Conservation (phyloP, 2,329 filamentous ascomycete species). For the Fusarium anthophilum region DNA sequence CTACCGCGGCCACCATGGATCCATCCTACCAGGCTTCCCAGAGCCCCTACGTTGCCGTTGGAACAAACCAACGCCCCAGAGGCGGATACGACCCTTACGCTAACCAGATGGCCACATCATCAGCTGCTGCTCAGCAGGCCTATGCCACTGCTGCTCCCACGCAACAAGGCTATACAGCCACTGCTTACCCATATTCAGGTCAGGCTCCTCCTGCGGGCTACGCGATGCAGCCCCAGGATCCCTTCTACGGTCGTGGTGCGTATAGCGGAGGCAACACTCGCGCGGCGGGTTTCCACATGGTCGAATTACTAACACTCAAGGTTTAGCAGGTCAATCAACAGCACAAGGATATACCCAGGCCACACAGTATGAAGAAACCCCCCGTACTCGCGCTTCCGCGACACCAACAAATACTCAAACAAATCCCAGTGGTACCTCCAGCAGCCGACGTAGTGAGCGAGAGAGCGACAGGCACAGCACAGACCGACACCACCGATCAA, state of each 20-base stretch:
- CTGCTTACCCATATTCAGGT: conserved; percentile 48
- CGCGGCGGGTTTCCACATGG: conserved; percentile 17
- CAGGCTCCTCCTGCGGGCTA: conserved; percentile 51
- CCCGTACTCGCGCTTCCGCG: conserved; percentile 50
- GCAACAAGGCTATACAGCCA: conserved; percentile 46
- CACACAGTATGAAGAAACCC: conserved; percentile 62
- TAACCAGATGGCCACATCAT: conserved; percentile 44
- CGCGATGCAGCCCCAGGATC: conserved; percentile 60
- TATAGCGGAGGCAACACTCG: conserved; percentile 50
- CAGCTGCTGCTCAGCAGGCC: conserved; percentile 45
- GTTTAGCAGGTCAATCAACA: conserved; percentile 57
- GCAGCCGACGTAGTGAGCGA: conserved; percentile 54
- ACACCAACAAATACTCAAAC: conserved; percentile 53
- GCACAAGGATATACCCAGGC: conserved; percentile 55
- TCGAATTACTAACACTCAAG: conserved; percentile 58
- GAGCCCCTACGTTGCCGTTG: conserved; percentile 50
- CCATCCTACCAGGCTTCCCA: conserved; percentile 44
- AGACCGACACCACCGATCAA: conserved; percentile 52
- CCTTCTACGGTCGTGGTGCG: conserved; percentile 69
- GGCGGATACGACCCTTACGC: conserved; percentile 47
- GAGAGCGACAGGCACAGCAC: conserved; percentile 53
- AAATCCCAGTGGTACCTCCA: conserved; percentile 49
- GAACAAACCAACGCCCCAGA: conserved; percentile 48
- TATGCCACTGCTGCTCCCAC: conserved; percentile 47
- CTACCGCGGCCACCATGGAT: conserved; percentile 46